These are phyloP conservation scores for Ampelocalamus luodianensis DNA, from an alignment of 176 grass and related monocot genomes.

Conservation along the genomic window DNA sequence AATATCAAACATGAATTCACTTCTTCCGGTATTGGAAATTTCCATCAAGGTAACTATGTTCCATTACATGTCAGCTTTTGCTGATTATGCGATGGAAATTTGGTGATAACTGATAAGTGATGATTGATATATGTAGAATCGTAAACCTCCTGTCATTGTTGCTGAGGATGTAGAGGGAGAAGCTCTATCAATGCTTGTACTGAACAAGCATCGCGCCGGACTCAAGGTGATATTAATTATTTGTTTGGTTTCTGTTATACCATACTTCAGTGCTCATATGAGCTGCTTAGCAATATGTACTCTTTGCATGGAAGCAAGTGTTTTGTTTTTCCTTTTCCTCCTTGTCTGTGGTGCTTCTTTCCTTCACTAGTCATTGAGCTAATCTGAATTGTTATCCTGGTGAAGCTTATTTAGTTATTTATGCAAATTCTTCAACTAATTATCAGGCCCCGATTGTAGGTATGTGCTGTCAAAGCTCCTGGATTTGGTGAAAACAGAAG, in stretches of 20 bases:
- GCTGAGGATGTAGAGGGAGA: slow-evolving; percentile 86
- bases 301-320: too few species aligned
- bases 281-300: too few species aligned
- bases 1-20: slow-evolving; percentile 84
- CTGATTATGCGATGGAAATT: slow-evolving; percentile 15
- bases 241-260: not conserved
- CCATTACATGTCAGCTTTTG: not conserved
- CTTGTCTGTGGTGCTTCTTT: too few species aligned
- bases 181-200: slow-evolving; percentile 80
- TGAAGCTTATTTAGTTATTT: slow-evolving; percentile 24
- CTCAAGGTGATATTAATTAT: slow-evolving; percentile 70
- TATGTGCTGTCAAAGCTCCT: slow-evolving; percentile 95
- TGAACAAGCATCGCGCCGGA: slow-evolving; percentile 87
- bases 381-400: not conserved
- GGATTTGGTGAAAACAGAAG: slow-evolving; percentile 97
- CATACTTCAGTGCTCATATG: too few species aligned
- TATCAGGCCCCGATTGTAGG: slow-evolving; percentile 47
- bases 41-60: slow-evolving; percentile 65
- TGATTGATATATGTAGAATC: slow-evolving; percentile 56
- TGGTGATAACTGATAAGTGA: slow-evolving; percentile 33
- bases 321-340: too few species aligned
- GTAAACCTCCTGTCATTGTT: slow-evolving; percentile 78
- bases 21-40: slow-evolving; percentile 74
- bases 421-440: slow-evolving; percentile 39
- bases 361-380: too few species aligned